Evolutionary conservation across 1,139 yeast genomes (phyloP), one percentile per base, ranked within the genome.

Genomic region (Suhomyces coccinellae): DNA sequence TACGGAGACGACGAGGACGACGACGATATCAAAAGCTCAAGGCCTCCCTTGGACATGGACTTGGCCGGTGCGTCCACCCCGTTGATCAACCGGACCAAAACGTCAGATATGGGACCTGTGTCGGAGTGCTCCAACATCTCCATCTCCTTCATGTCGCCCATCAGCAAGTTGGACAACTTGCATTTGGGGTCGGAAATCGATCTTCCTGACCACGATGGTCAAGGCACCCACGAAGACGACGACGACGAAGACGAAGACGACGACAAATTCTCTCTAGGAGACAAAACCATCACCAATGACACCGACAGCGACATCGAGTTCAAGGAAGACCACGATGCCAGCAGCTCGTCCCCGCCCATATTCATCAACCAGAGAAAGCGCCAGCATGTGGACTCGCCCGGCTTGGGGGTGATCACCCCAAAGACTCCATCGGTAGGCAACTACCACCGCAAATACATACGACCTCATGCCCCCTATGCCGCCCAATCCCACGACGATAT

Each of bases 41-140:
- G 51, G 27, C 46, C 38, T 7, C 38, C 36, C 4, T 33, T 44
- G n/a, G 67, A 64, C 37, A 50, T 64, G 32, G 62, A 54, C 20
- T 39, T 62, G 24, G 63, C 64, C 3, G 64, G 64, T 2, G 69
- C 71, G 0, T 68, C 73, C n/a, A 70, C 75, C 8, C 75, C 75
- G 9, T 54, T 69, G 40, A 54, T 57, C 41, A 43, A 48, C 22
- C 24, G 41, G 5, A 36, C 40, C 35, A 34, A 33, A 17, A 27
- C 16, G 37, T 11, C 10, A 15, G 16, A 22, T 12, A 17, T 10
- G 2, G 41, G 28, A 4, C 40, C 43, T 16, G 41, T 44, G 13
- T 49, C 52, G 13, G 46, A 44, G n/a, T 36, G 36, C 8, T 49
- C 48, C 29, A 54, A 57, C 44, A 51, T 52, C 24, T 56, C 63